Base-by-base conservation (phyloP, 495 filamentous ascomycete species). In the Lophiostoma macrostomum region DNA sequence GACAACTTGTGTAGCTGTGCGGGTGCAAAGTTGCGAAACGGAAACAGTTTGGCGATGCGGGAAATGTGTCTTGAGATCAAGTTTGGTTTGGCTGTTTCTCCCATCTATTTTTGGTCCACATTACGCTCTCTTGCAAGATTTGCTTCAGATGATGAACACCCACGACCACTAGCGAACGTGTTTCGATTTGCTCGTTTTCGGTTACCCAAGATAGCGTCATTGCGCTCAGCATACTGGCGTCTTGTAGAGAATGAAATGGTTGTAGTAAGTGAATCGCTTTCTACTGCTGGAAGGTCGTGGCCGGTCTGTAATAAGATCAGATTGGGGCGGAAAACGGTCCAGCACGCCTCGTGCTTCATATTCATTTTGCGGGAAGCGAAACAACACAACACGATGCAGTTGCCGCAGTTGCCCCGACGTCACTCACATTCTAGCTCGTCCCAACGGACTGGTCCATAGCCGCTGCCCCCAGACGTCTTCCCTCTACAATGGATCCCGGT, bases 11-110 rank as follows among this genome's bases (percentile, higher is more conserved):
- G 13, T 7, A 34, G 8, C 13, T 13, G 23, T 19, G 37, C 22
- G 36, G 43, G 36, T 14, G 22, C 10, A 20, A 36, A 44, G 38
- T 57, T 50, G 45, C 53, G 53, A 57, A 57, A 57, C 53, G 20
- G 43, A 56, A 57, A 43, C 46, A 50, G 45, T 57, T 57, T 57
- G 44, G 53, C 53, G 53, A 50, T 57, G 36, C 31, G 46, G 16
- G 30, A 38, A 23, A n/a, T 38, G 12, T 18, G 22, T 22, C 28
- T n/a, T 43, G 36, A 36, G 43, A 36, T 53, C 37, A 19, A 39
- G 36, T 45, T 57, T 44, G 38, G 45, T 37, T 40, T 50, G 23
- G 31, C 34, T 55, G 43, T 46, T 52, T 52, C 31, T 43, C 24
- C n/a, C n/a, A n/a, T n/a, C n/a, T n/a, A n/a, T n/a, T n/a, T n/a